These are phyloP conservation scores for Pyrenula massariospora DNA, from an alignment of 495 filamentous ascomycete species.

Conservation along the genomic window DNA sequence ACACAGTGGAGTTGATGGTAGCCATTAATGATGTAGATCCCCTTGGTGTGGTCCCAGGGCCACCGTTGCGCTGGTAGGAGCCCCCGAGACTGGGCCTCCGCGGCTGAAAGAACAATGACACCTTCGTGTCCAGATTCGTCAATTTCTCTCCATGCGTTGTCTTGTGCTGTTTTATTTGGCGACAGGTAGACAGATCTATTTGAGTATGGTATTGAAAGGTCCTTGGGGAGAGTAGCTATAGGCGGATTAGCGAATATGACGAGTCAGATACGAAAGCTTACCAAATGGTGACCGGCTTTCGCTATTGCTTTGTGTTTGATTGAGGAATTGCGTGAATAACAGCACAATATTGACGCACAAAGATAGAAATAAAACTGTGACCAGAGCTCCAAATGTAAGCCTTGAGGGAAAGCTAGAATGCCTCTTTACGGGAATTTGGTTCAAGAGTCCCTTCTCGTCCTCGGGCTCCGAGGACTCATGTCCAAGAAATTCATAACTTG, in stretches of 20 bases:
- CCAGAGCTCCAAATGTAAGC: neutral
- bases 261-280: neutral
- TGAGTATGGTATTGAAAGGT: neutral
- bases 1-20: constrained; percentile 9
- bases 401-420: neutral
- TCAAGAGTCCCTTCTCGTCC: neutral
- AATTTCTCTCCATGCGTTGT: neutral
- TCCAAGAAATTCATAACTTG: neutral
- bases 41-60: neutral
- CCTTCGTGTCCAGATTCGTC: neutral
- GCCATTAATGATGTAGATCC: constrained; percentile 7
- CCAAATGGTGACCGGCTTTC: neutral
- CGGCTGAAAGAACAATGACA: neutral
- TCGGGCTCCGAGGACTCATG: neutral
- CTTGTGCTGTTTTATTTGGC: neutral
- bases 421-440: neutral
- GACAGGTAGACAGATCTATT: neutral
- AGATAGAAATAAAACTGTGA: neutral
- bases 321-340: neutral
- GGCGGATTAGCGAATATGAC: neutral
- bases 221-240: neutral
- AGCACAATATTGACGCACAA: neutral
- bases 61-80: neutral
- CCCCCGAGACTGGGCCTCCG: neutral
- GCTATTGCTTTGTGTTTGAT: neutral